Base-by-base conservation (phyloP, 202 grass and related monocot genomes). In the Zizania palustris region DNA sequence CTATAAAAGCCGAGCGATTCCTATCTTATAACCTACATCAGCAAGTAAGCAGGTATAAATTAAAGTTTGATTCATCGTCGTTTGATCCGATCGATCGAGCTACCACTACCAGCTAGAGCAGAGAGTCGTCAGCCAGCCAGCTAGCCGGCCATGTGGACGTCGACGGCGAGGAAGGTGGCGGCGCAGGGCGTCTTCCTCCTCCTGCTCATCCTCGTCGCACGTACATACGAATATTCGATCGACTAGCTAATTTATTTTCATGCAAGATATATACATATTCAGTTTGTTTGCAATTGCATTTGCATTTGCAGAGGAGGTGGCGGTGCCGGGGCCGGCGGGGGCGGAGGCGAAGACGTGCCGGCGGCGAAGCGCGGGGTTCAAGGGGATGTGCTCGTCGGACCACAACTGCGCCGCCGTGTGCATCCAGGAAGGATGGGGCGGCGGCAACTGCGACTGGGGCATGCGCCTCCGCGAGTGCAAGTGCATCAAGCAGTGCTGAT, bases 331-430 rank as follows among this genome's bases (percentile, higher is more conserved):
- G 69, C 28, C 28, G 28, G 28, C 28, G 28, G 28, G 28, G 28
- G 78, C 60, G 22, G 84, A 90, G 67, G 81, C 84, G 15, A 55
- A 53, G 28, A 28, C 77, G 19, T 93, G 88, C 78, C 72, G 63
- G 8, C 54, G 11, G 9, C 48, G 73, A 43, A 93, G 84, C 67
- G 60, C 55, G 33, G 84, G 84, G 13, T 93, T 59, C 88, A 55
- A 44, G 15, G 91, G 91, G 38, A 0, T 11, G 0, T 93, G 87
- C 84, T 0, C 51, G 10, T 84, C 74, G 0, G 62, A 93, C 55
- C 28, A 64, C 59, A 93, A 90, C 72, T 93, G 84, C 63, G 69
- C 68, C 33, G 36, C 36, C 13, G 73, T 82, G 35, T 93, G 84
- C 84, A 0, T 50, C 1, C 46, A n/a, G 0, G 91, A 90, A 22